Evolutionary conservation across 2,329 filamentous ascomycete species (phyloP).

Genomic region (Albophoma yamanashiensis): DNA sequence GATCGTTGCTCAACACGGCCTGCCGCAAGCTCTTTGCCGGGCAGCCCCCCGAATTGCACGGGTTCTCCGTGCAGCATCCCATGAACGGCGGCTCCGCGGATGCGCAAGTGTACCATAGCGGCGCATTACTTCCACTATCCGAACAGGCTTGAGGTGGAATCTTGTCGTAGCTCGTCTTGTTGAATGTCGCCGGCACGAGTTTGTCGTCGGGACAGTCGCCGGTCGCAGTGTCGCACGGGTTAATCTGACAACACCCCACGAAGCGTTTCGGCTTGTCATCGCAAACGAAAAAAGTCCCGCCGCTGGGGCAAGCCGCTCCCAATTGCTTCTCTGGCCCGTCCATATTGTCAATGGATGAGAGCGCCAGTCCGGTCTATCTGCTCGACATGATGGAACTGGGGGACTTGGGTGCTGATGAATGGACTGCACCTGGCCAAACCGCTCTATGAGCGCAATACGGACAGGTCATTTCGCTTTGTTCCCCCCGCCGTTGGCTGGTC

Average conservation of each 20-base stretch:
- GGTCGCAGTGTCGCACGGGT: slow-evolving; percentile 20
- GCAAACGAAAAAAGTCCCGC: slow-evolving; percentile 24
- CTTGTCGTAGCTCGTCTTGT: slow-evolving; percentile 9
- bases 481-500: background rate
- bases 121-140: slow-evolving; percentile 4
- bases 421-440: background rate
- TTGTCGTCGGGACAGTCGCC: slow-evolving; percentile 20
- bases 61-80: slow-evolving; percentile 23
- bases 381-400: background rate
- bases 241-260: slow-evolving; percentile 27
- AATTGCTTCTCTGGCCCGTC: background rate
- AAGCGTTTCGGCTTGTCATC: slow-evolving; percentile 18
- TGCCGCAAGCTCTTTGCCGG: background rate
- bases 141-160: slow-evolving; percentile 22
- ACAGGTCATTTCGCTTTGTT: background rate
- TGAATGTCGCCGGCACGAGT: slow-evolving; percentile 17
- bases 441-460: background rate
- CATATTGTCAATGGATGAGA: background rate
- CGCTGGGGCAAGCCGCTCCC: background rate
- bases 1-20: background rate
- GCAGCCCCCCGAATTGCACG: slow-evolving; percentile 5
- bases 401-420: background rate
- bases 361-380: background rate
- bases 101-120: slow-evolving; percentile 23
- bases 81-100: slow-evolving; percentile 20